Evolutionary conservation across 2,329 filamentous ascomycete genomes (phyloP).

Genomic region (Phyllosticta citrichinensis): DNA sequence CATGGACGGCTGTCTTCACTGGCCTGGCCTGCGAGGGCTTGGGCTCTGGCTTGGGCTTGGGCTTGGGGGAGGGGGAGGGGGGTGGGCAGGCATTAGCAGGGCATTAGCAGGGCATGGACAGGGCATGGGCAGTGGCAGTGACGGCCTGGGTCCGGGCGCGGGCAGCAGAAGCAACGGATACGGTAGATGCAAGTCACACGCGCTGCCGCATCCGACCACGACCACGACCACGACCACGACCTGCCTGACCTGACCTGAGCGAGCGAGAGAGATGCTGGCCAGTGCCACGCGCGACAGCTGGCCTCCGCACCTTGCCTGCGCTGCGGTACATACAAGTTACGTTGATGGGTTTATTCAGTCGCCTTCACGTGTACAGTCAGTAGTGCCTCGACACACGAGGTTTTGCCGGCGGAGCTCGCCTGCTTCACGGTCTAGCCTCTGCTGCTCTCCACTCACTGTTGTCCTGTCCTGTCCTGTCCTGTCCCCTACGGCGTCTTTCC

Average conservation of each 20-base stretch:
- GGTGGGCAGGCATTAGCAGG: too few species aligned
- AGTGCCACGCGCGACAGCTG: too few species aligned
- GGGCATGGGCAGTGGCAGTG: conserved; percentile 7
- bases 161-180: background rate
- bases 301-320: too few species aligned
- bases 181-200: conserved; percentile 8
- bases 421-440: background rate
- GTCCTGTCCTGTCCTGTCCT: too few species aligned
- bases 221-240: too few species aligned
- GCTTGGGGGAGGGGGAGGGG: background rate
- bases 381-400: background rate
- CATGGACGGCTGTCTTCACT: background rate
- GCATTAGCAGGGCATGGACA: too few species aligned
- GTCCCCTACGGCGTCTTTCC: background rate
- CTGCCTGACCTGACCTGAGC: too few species aligned
- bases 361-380: too few species aligned
- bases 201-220: background rate
- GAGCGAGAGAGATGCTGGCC: too few species aligned
- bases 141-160: background rate
- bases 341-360: too few species aligned
- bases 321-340: too few species aligned
- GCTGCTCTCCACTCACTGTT: background rate
- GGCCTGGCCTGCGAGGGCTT: background rate
- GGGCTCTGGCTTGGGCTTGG: background rate
- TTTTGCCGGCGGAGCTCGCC: background rate